These are phyloP conservation scores for Puccinia polysora DNA, from an alignment of 1,284 basidiomycete genomes.

Conservation along the genomic window DNA sequence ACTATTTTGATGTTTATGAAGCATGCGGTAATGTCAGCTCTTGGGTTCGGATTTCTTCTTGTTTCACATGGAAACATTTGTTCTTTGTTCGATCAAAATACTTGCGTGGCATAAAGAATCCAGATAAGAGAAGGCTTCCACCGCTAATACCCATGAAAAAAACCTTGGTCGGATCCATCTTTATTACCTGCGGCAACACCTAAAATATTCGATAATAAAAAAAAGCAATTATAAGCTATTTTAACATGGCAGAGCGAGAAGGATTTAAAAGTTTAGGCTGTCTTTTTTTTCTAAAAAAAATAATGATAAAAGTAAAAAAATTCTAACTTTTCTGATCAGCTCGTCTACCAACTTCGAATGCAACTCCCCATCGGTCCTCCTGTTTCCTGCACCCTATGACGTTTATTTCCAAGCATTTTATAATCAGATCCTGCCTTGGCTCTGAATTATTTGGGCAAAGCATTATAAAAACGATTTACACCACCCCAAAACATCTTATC, in stretches of 20 bases:
- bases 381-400: slow-evolving; percentile 18
- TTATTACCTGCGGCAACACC: slow-evolving; percentile 35
- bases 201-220: too few species aligned
- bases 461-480: slow-evolving; percentile 5
- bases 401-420: too few species aligned
- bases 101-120: slow-evolving; percentile 38
- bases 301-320: background rate
- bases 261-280: too few species aligned
- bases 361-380: slow-evolving; percentile 31
- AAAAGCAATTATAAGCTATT: too few species aligned
- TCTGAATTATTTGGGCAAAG: too few species aligned
- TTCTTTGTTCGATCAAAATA: background rate
- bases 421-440: too few species aligned
- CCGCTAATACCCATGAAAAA: slow-evolving; percentile 40
- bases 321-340: slow-evolving; percentile 20
- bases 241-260: too few species aligned
- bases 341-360: slow-evolving; percentile 31
- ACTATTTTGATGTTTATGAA: slow-evolving; percentile 6
- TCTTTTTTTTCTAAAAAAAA: background rate
- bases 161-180: slow-evolving; percentile 29
- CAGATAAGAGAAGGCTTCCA: slow-evolving; percentile 28
- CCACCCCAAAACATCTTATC: slow-evolving; percentile 43
- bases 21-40: too few species aligned
- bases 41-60: too few species aligned
- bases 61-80: too few species aligned